Evolutionary conservation across 495 filamentous ascomycete species (phyloP), one percentile per base, ranked within the genome.

Genomic region (Bryoglossum gracile): DNA sequence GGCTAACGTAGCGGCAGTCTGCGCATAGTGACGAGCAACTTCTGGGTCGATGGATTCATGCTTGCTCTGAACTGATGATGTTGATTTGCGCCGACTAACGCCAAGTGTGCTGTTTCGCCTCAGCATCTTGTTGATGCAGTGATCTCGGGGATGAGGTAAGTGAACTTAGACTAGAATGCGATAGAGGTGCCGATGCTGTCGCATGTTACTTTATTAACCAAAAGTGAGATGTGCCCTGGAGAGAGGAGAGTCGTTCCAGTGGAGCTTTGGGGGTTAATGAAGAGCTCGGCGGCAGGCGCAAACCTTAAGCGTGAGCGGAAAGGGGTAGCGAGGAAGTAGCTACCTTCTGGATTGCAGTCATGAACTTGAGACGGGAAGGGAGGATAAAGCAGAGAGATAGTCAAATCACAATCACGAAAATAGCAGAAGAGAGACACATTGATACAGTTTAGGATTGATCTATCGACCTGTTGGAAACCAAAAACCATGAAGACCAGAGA

Each of bases 1-100:
- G 33, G 86, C 85, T 51, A 73, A 65, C 19, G 69, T 70, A n/a
- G 86, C 85, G 40, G 86, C 86, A 32, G 75, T 73, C 8, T 81
- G 73, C 23, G 86, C 85, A 59, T 86, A 76, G 25, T 70, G 65
- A 39, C 76, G 72, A 9, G 77, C 76, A n/a, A 71, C 55, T 16
- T 74, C 69, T 6, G 80, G 70, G 37, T 79, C 70, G 35, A 79
- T 68, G 26, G 71, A 26, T 77, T 71, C 13, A 63, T 38, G 11
- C 62, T 58, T 47, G 50, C 67, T 74, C 46, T 70, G 70, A 25
- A 77, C 67, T 14, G 82, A 84, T 38, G 77, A 76, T 35, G 75
- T 67, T 14, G 85, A 88, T 61, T 80, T 84, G 45, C 77, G 73
- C 56, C 74, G 75, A 57, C 70, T 71, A 40, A 83, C 69, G 28